These are phyloP conservation scores for Stachybotrys elegans DNA, from an alignment of 2,329 filamentous ascomycete genomes.

Conservation along the genomic window DNA sequence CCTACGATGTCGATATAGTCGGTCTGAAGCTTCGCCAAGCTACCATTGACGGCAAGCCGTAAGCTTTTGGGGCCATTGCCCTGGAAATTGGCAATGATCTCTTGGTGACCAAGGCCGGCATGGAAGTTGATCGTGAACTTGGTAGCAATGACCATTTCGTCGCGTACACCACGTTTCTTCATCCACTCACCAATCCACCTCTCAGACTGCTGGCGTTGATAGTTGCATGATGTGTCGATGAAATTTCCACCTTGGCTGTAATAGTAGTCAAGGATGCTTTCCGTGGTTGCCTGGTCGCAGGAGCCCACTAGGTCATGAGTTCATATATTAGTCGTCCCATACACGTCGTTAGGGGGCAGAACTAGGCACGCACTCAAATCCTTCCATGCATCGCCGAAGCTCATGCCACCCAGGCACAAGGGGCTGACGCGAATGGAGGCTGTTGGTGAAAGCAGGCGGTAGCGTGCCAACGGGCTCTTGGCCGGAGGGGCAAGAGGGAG, in stretches of 20 bases:
- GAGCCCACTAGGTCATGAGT: background rate
- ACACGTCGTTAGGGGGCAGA: background rate
- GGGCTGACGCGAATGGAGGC: slow-evolving; percentile 3
- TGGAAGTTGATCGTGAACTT: slow-evolving; percentile 56
- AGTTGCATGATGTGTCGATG: slow-evolving; percentile 61
- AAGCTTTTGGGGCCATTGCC: slow-evolving; percentile 34
- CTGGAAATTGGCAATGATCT: slow-evolving; percentile 30
- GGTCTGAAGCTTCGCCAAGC: slow-evolving; percentile 33
- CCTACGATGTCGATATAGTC: slow-evolving; percentile 23
- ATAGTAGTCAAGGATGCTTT: slow-evolving; percentile 5
- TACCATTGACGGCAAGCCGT: slow-evolving; percentile 31
- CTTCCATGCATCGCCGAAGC: slow-evolving; percentile 2
- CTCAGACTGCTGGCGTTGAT: slow-evolving; percentile 53
- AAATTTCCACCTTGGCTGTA: slow-evolving; percentile 49
- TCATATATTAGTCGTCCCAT: background rate
- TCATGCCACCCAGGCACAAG: slow-evolving; percentile 1
- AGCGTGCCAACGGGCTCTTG: background rate
- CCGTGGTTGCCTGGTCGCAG: slow-evolving; percentile 1
- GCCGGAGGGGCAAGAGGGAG: background rate
- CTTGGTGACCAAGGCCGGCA: slow-evolving; percentile 21
- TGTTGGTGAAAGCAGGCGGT: slow-evolving; percentile 3
- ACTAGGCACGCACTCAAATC: background rate
- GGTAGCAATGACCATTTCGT: slow-evolving; percentile 61
- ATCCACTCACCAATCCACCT: slow-evolving; percentile 61
- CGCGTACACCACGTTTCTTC: slow-evolving; percentile 48